Conservation (phyloP, 1,284 basidiomycete species). For the Anthracocystis walkeri region DNA sequence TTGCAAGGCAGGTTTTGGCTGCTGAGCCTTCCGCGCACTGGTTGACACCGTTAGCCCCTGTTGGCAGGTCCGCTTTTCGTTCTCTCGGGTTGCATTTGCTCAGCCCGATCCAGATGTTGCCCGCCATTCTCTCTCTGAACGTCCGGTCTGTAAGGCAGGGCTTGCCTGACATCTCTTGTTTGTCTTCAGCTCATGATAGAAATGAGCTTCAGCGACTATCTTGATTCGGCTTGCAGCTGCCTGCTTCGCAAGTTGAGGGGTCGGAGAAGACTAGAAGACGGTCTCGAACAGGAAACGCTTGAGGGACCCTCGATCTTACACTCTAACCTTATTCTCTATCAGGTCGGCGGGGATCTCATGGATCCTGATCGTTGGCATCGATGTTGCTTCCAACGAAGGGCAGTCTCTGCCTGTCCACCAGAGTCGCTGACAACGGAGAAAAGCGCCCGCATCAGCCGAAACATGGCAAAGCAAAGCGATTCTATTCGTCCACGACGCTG, state of each 20-base stretch:
- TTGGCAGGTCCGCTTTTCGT: not conserved
- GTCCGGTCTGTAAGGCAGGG: not conserved
- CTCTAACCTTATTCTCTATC: not conserved
- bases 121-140: not conserved
- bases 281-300: not conserved
- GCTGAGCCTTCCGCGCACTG: constrained; percentile 5
- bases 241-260: not conserved
- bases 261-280: not conserved
- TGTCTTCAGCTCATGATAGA: not conserved
- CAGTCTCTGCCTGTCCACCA: not conserved
- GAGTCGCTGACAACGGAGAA: constrained; percentile 7
- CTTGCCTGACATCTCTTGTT: not conserved
- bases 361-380: too few relatives aligned
- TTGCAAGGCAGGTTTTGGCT: not conserved
- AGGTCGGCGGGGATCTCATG: not conserved
- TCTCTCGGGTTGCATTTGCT: not conserved
- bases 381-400: too few relatives aligned
- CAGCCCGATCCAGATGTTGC: not conserved
- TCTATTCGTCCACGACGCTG: not conserved
- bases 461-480: not conserved
- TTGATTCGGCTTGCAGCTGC: not conserved
- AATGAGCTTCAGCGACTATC: too few relatives aligned
- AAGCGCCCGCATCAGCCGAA: constrained; percentile 22
- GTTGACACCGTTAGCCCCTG: not conserved
- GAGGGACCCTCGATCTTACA: constrained; percentile 8